Evolutionary conservation across 2,329 filamentous ascomycete species (phyloP).

Genomic region (Penicillium sp.): DNA sequence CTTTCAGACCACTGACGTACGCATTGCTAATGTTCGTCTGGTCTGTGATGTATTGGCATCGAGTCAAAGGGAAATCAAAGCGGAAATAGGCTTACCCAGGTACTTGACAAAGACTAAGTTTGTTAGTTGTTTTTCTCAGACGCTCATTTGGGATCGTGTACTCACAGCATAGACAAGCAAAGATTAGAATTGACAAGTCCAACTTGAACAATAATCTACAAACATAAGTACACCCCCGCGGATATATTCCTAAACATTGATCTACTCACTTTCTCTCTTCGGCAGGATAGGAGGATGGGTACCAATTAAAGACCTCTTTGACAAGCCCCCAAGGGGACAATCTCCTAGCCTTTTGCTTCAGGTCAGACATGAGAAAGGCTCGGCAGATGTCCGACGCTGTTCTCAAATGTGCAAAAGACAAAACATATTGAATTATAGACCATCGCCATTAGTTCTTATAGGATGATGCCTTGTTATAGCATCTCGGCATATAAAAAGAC

Average conservation of each 20-base stretch:
- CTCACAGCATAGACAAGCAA: slow-evolving; percentile 35
- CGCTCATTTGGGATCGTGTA: neutral
- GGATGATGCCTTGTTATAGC: neutral
- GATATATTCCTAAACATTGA: neutral
- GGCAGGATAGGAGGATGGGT: slow-evolving; percentile 29
- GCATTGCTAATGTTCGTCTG: slow-evolving; percentile 37
- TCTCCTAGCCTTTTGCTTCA: slow-evolving; percentile 4
- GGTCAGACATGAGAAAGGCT: slow-evolving; percentile 16
- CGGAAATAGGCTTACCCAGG: slow-evolving; percentile 16
- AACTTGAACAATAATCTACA: slow-evolving; percentile 31
- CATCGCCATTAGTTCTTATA: neutral
- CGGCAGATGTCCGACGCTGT: neutral
- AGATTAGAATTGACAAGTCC: slow-evolving; percentile 32
- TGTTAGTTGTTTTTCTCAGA: neutral
- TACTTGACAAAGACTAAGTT: slow-evolving; percentile 28
- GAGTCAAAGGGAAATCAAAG: neutral
- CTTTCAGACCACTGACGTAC: slow-evolving; percentile 34
- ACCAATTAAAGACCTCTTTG: slow-evolving; percentile 37
- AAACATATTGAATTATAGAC: no score
- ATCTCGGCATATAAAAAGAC: neutral
- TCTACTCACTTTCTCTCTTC: slow-evolving; percentile 31
- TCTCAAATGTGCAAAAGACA: neutral
- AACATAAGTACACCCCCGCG: neutral
- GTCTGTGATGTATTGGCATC: slow-evolving; percentile 14
- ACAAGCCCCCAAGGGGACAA: slow-evolving; percentile 19